Base-by-base conservation (phyloP, 179 eudicot species). In the Camellia oleifera region DNA sequence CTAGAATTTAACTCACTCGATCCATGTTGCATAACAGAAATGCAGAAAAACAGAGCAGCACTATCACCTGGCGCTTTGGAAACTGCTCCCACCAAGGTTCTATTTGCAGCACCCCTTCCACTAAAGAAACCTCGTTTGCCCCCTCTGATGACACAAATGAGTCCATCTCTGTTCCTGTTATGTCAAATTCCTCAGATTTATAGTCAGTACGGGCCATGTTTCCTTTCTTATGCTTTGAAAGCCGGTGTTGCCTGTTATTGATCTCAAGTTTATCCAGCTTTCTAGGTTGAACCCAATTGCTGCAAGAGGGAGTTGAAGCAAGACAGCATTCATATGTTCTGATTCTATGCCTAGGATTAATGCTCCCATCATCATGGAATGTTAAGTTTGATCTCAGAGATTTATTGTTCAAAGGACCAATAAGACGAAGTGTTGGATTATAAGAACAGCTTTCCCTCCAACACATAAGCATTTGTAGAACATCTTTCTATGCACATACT, bases 101-200 rank as follows among this genome's bases (percentile, higher is more conserved):
- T 78, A 68, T 72, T 82, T n/a, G n/a, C n/a, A n/a, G n/a, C n/a
- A n/a, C n/a, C 46, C 80, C 86, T 23, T 83, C 23, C 62, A 82
- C 85, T 77, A 88, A 68, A 77, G 84, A 84, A 77, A 80, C 89
- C 79, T 92, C n/a, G n/a, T n/a, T n/a, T n/a, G n/a, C n/a, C n/a
- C n/a, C n/a, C n/a, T n/a, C n/a, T n/a, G n/a, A n/a, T n/a, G n/a
- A n/a, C n/a, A n/a, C n/a, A 78, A 91, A 82, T 45, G 97, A 83
- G 71, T 91, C 94, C 73, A 89, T 70, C 46, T n/a, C n/a, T n/a
- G n/a, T n/a, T n/a, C n/a, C n/a, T n/a, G n/a, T n/a, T 81, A 85
- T 81, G 82, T 91, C 97, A 82, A 80, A 88, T 13, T 94, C 99
- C n/a, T n/a, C n/a, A n/a, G n/a, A n/a, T n/a, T n/a, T n/a, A n/a